Base-by-base conservation (phyloP, 2,329 filamentous ascomycete species). In the Mollisiaceae sp. region DNA sequence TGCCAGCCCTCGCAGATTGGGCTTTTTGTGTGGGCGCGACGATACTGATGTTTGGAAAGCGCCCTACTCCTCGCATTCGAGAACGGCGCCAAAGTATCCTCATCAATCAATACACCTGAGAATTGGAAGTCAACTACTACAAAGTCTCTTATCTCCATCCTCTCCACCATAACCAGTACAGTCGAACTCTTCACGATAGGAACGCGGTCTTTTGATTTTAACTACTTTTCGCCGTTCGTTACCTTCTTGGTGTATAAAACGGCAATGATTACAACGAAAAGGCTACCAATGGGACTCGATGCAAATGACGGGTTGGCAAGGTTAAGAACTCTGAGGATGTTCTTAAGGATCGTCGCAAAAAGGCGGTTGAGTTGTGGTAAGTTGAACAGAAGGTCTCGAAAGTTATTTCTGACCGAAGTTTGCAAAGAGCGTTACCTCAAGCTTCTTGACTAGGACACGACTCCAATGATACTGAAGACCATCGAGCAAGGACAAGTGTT, bases 361-460 rank as follows among this genome's bases (percentile, higher is more conserved):
- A 65, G 67, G 57, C 69, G 69, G 69, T 47, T 71, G 36, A 20
- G 60, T 43, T 59, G 67, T 22, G 61, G 69, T 70, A 58, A 41
- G 57, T 15, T 15, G 43, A n/a, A n/a, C n/a, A n/a, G n/a, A n/a
- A n/a, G n/a, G 45, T 32, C 35, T 22, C 43, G 65, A 39, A 41
- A 59, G 6, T 15, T 11, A 18, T 63, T 55, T 36, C 39, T 45
- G 36, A 39, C 36, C 36, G 36, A 39, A 39, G 36, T 52, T 50
- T 60, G 22, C 65, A 9, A 62, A 71, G 69, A 65, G 18, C 67
- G 69, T 27, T 71, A 68, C 45, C 63, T 70, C 20, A 66, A 65
- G 36, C 61, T 71, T 63, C 69, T 71, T 38, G 59, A 71, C 39
- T 66, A 71, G n/a, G 66, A 71, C 63, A 71, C 69, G 22, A 69